Evolutionary conservation across 1,139 yeast species (phyloP).

Genomic region (Candida dubliniensis): DNA sequence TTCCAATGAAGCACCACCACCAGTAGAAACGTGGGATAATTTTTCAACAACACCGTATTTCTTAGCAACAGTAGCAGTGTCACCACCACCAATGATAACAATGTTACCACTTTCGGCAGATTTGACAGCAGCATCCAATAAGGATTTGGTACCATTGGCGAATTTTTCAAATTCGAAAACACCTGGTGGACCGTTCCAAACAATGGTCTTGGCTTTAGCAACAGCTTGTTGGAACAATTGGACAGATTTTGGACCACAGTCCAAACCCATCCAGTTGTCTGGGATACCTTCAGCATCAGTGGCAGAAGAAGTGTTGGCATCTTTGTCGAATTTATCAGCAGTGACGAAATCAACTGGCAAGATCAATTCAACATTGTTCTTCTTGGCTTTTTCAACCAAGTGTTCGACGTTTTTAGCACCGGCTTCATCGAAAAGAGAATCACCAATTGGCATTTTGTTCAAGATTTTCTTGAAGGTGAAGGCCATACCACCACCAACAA

Average conservation of each 20-base stretch:
- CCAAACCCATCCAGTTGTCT: slow-evolving; percentile 92
- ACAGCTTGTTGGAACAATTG: slow-evolving; percentile 76
- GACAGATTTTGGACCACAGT: slow-evolving; percentile 85
- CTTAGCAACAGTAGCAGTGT: slow-evolving; percentile 98
- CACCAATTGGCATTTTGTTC: slow-evolving; percentile 81
- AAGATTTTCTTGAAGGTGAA: slow-evolving; percentile 95
- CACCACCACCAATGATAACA: slow-evolving; percentile 99
- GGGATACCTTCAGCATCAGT: slow-evolving; percentile 88
- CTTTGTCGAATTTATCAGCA: slow-evolving; percentile 89
- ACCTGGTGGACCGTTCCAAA: slow-evolving; percentile 99
- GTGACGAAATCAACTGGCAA: slow-evolving; percentile 93
- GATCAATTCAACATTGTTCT: slow-evolving; percentile 85
- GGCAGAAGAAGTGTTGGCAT: slow-evolving; percentile 79
- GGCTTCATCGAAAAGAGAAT: slow-evolving; percentile 84
- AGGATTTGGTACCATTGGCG: slow-evolving; percentile 84
- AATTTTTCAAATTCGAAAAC: slow-evolving; percentile 93
- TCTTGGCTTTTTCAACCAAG: slow-evolving; percentile 91
- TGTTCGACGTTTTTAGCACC: slow-evolving; percentile 92
- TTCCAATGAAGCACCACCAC: slow-evolving; percentile 99
- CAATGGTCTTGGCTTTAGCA: slow-evolving; percentile 90
- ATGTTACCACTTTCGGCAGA: slow-evolving; percentile 88
- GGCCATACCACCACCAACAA: slow-evolving; percentile 99
- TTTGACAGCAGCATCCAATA: slow-evolving; percentile 82
- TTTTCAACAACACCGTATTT: slow-evolving; percentile 93
- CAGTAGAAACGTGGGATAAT: slow-evolving; percentile 95